Base-by-base conservation (phyloP, 306 rosid genomes). In the Quercus cerris region DNA sequence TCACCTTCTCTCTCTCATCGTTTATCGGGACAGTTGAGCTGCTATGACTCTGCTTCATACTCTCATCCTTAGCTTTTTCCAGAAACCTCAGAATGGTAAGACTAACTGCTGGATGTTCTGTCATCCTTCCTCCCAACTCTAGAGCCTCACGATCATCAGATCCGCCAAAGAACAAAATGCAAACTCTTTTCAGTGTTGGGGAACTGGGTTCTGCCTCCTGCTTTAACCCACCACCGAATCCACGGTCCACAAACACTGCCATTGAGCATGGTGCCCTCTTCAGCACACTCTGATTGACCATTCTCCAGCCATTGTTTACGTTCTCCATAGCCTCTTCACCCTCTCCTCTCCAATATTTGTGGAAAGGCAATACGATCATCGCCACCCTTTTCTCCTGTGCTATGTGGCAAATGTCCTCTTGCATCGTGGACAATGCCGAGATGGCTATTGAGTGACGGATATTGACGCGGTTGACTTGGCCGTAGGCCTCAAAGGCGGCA, bases 241-340 rank as follows among this genome's bases (percentile, higher is more conserved):
- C 75, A 5, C 83, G 78, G 19, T 83, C 61, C 12, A 83, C 85
- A 5, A 80, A 79, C 52, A 86, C 49, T 3, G 85, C 83, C 4
- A 83, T 81, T 17, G 85, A 61, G 71, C 87, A 81, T 0, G 73
- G 71, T 74, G 89, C 83, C 27, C 19, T 44, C 35, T 86, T 63
- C 20, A 86, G 74, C 71, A 83, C 89, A 63, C 81, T 86, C 9
- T 83, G 83, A 81, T 86, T 86, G 33, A 83, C 89, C n/a, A 63
- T 81, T 73, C 85, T 75, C 87, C 87, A 86, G 6, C 71, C 78
- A 1, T 81, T 77, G 9, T 83, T 81, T 2, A 71, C 20, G 51
- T 77, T 75, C 12, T 78, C 77, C 6, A 61, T 58, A 14, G 19
- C 71, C 5, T 70, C 87, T 10, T 75, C 83, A 1, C 35, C 74